These are phyloP conservation scores for Pyronema domesticum DNA, from an alignment of 495 filamentous ascomycete genomes.

Conservation along the genomic window DNA sequence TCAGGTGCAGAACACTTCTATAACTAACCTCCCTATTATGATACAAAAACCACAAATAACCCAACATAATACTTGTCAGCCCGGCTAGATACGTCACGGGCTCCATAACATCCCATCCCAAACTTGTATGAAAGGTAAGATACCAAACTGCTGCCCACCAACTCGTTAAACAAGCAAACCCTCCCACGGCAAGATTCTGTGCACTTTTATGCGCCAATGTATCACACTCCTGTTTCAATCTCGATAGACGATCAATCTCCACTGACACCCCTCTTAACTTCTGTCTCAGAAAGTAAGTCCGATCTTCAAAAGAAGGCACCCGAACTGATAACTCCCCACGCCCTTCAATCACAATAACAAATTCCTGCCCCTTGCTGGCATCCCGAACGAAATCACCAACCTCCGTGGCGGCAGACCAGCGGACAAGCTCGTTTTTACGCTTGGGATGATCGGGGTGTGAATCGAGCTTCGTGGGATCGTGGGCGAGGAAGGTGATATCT, in stretches of 20 bases:
- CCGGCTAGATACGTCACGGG: slow-evolving; percentile 44
- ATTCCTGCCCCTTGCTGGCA: slow-evolving; percentile 65
- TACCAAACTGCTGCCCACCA: slow-evolving; percentile 75
- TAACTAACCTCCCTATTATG: slow-evolving; percentile 81
- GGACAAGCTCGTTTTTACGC: slow-evolving; percentile 35
- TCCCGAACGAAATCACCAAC: slow-evolving; percentile 92
- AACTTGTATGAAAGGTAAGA: slow-evolving; percentile 57
- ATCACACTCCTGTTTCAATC: slow-evolving; percentile 71
- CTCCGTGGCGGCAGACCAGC: slow-evolving; percentile 82
- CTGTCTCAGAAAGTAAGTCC: slow-evolving; percentile 69
- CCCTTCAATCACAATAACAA: slow-evolving; percentile 64
- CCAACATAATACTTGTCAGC: slow-evolving; percentile 56
- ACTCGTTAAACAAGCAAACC: slow-evolving; percentile 47
- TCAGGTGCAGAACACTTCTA: slow-evolving; percentile 66
- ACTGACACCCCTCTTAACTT: slow-evolving; percentile 51
- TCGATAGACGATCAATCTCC: slow-evolving; percentile 46
- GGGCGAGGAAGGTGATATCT: slow-evolving; percentile 59
- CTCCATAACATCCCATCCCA: slow-evolving; percentile 85
- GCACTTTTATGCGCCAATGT: slow-evolving; percentile 53
- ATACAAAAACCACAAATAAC: slow-evolving; percentile 87
- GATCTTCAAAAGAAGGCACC: slow-evolving; percentile 74
- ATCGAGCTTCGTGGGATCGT: slow-evolving; percentile 39
- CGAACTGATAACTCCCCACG: slow-evolving; percentile 42
- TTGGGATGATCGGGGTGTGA: slow-evolving; percentile 42
- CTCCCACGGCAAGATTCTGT: slow-evolving; percentile 61